Evolutionary conservation across 139 green algal genomes (phyloP).

Genomic region (Auxenochlorella pyrenoidosa): DNA sequence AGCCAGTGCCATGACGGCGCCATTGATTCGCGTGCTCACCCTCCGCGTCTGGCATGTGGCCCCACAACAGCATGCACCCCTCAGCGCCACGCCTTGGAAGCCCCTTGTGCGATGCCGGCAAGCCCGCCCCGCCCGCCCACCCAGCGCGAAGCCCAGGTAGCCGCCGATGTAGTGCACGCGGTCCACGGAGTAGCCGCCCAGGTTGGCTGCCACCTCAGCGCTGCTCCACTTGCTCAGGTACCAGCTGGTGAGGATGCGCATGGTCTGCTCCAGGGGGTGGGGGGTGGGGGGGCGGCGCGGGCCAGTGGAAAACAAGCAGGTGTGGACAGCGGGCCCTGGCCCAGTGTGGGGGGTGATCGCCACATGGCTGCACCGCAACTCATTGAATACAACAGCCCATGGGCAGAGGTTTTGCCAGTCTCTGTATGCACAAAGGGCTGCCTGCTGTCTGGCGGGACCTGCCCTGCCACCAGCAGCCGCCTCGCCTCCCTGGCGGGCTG

Average conservation of each 20-base stretch:
- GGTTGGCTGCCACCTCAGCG: slow-evolving; percentile 28
- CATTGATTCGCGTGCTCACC: too few relatives aligned
- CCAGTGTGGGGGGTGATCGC: too few relatives aligned
- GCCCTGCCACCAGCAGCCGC: not conserved
- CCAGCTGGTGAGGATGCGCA: slow-evolving; percentile 63
- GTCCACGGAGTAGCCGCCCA: not conserved
- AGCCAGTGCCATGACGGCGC: too few relatives aligned
- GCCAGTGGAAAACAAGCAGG: too few relatives aligned
- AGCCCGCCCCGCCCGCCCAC: not conserved
- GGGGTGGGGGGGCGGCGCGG: not conserved
- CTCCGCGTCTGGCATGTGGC: too few relatives aligned
- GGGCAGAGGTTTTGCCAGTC: too few relatives aligned
- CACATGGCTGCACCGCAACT: too few relatives aligned
- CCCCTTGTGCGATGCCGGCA: too few relatives aligned
- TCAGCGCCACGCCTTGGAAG: not conserved
- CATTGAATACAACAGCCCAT: too few relatives aligned
- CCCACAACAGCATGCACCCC: not conserved
- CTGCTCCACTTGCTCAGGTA: slow-evolving; percentile 55
- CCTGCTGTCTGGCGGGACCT: not conserved
- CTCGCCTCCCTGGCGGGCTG: too few relatives aligned
- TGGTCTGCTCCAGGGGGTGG: slow-evolving; percentile 11
- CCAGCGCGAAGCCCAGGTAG: slow-evolving; percentile 62
- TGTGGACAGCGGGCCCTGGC: too few relatives aligned
- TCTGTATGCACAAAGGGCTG: too few relatives aligned
- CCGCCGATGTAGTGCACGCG: slow-evolving; percentile 46